These are phyloP conservation scores for Aspergillus sp. DNA, from an alignment of 2,329 filamentous ascomycete species.

Conservation along the genomic window DNA sequence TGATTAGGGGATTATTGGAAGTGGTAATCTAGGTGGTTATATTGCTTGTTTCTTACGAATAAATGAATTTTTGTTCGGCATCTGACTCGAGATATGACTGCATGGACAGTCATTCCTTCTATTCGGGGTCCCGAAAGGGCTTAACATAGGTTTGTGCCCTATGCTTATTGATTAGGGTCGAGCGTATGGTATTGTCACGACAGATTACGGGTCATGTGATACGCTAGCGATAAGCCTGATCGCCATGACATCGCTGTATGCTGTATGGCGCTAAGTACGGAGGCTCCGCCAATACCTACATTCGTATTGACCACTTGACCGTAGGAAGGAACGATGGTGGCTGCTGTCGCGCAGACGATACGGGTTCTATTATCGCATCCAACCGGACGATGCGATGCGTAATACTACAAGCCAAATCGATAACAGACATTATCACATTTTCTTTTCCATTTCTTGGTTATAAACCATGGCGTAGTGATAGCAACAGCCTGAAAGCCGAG, in stretches of 20 bases:
- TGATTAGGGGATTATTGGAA: neutral
- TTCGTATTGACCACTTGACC: no score
- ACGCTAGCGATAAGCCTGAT: neutral
- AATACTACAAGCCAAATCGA: neutral
- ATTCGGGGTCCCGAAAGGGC: slow-evolving; percentile 5
- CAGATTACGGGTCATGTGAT: neutral
- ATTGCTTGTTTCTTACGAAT: neutral
- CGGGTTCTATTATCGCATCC: no score
- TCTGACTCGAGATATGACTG: neutral
- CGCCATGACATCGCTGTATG: neutral
- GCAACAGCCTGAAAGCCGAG: slow-evolving; percentile 12
- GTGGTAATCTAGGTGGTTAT: neutral
- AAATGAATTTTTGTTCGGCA: neutral
- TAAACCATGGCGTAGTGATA: slow-evolving; percentile 16
- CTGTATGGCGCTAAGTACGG: neutral
- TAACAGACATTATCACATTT: slow-evolving; percentile 19
- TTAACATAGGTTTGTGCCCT: slow-evolving; percentile 17
- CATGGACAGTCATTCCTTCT: neutral
- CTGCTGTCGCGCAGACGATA: no score
- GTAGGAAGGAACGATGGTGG: no score
- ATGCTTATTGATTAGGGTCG: neutral
- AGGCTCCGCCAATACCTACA: slow-evolving; percentile 4
- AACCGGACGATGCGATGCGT: no score
- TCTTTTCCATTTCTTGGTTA: slow-evolving; percentile 15
- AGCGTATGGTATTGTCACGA: neutral